phyloP scores from a whole-genome alignment of 106 monocot genomes.

The Dendrobium chrysotoxum region DNA sequence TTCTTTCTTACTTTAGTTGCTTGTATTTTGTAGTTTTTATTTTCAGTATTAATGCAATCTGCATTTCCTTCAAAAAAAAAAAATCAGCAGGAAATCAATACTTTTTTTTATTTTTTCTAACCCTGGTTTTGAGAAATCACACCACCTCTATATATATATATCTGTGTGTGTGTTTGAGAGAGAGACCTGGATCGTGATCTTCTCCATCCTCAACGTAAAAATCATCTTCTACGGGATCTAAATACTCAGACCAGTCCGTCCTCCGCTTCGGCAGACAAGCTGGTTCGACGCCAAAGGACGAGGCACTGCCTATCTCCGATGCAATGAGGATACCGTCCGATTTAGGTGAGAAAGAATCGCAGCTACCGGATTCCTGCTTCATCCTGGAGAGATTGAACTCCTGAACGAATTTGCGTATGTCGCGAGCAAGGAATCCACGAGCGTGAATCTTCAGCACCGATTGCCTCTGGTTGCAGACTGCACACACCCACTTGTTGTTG shows the following conservation, averaged over 20 bases:
- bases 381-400: slow-evolving; percentile 28
- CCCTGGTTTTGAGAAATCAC: no score
- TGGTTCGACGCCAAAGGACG: background rate
- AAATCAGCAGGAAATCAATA: no score
- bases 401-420: slow-evolving; percentile 51
- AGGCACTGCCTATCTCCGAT: background rate
- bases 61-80: no score
- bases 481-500: slow-evolving; percentile 56
- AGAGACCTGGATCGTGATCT: background rate
- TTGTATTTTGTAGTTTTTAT: no score
- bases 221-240: slow-evolving; percentile 11
- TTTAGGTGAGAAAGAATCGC: background rate
- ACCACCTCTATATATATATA: no score
- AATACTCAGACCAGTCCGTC: slow-evolving; percentile 28
- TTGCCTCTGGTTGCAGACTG: slow-evolving; percentile 44
- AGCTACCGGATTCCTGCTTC: background rate
- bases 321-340: background rate
- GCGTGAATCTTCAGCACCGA: slow-evolving; percentile 39
- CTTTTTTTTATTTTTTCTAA: no score
- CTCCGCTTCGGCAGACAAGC: background rate
- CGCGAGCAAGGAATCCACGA: slow-evolving; percentile 30
- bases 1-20: no score
- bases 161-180: no score
- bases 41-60: no score
- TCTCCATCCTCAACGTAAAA: background rate